Evolutionary conservation across 2,329 filamentous ascomycete species (phyloP), one percentile per base, ranked within the genome.

Genomic region (Fusarium algeriense): DNA sequence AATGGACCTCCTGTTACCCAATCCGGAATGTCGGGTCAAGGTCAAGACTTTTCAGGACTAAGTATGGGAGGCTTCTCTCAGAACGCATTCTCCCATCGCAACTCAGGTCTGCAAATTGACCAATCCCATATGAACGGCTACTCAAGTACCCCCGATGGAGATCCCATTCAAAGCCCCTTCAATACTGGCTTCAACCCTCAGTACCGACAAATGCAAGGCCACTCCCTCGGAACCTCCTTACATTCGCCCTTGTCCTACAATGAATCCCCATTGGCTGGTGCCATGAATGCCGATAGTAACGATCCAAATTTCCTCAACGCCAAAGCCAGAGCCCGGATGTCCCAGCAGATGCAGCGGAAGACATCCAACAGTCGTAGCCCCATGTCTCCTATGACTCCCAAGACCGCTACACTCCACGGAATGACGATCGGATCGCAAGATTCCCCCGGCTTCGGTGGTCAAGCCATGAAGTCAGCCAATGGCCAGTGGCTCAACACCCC

Each of bases 151-250:
- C 95, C 95, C 6, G 95, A 98, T 67, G 94, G 94, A 56, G 92
- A 94, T 57, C 94, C 95, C 9, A 95, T 97, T 67, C 93, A 97
- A 78, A 98, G 94, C 76, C 95, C 95, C 0, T 98, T 94, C 77
- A 88, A 93, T 44, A 89, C 92, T 74, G 90, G 88, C 77, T 96
- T 95, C 84, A 92, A 91, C 81, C 92, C 92, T 77, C 92, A 94
- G 71, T 97, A 94, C 80, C 89, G 92, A 46, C 88, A 89, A 64
- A 90, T 92, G 76, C 88, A 90, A 77, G 86, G 85, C 19, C 85
- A 88, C 58, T 83, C 86, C 19, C 88, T 90, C 65, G 85, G 84
- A 64, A 85, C 82, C 58, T 88, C 88, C 5, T 73, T 83, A 26
- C 81, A 82, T 56, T 83, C 81, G 7, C 81, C 81, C 35, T 73